Evolutionary conservation across 129 eudicot genomes (phyloP), one percentile per base, ranked within the genome.

Genomic region (Centella asiatica): DNA sequence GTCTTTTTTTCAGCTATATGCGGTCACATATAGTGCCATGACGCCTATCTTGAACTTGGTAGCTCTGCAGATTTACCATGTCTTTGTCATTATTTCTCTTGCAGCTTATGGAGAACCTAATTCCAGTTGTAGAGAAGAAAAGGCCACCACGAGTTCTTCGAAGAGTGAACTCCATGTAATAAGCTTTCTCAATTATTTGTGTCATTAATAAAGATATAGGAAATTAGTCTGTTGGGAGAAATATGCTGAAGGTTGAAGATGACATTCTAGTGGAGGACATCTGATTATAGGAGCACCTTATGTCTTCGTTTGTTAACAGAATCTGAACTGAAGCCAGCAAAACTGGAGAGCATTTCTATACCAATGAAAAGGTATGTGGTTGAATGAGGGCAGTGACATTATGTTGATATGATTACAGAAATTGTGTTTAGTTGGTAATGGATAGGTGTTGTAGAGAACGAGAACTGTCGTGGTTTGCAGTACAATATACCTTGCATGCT

Each of bases 21-120:
- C n/a, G n/a, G n/a, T n/a, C n/a, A n/a, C n/a, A n/a, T n/a, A n/a
- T n/a, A 22, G 3, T 32, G 4, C 1, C 4, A 39, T 39, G 47
- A 10, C 2, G 15, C 0, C 26, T 29, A 29, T 34, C 34, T 24
- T 33, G 19, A 58, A 19, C n/a, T 27, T 34, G 24, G 19, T 33
- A 9, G n/a, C 14, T 54, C 4, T 32, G 22, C 25, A 32, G 44
- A 31, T 56, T 57, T 57, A 32, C 62, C 44, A 9, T 29, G 23
- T 57, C 22, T 6, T 3, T 32, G 2, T 34, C 34, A 8, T 58
- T 42, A 23, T 50, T 20, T n/a, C 1, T 6, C 17, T 2, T 69
- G 76, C 86, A 87, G 95, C 79, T 83, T 34, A 87, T 81, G 86
- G 80, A 83, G 77, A 83, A 78, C 66, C 32, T 87, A 79, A 79